Percentiles rank a stretch among this genome's conserved stretches.
Conservation (phyloP, 2,329 filamentous ascomycete species). For the Fusarium irregulare region DNA sequence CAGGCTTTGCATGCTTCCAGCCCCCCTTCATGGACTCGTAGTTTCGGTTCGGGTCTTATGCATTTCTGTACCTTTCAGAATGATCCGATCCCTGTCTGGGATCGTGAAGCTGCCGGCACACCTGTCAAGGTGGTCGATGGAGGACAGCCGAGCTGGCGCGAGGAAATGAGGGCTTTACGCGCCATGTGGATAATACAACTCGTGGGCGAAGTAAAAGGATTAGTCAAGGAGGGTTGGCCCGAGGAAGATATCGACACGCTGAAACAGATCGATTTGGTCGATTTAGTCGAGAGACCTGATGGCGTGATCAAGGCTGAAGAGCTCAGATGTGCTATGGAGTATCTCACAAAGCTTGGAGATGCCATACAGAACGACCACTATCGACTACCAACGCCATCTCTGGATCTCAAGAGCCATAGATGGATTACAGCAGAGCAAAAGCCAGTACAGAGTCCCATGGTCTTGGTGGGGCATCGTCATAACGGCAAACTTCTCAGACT, state of each 20-base stretch:
- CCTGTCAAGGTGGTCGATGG: neutral
- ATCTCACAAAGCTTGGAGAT: neutral
- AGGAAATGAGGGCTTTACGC: conserved; percentile 40
- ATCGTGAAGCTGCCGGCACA: too few relatives aligned
- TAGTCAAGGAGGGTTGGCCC: neutral
- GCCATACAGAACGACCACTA: neutral
- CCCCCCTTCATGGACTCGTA: too few relatives aligned
- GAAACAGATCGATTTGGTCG: neutral
- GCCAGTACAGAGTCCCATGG: too few relatives aligned
- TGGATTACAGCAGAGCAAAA: neutral
- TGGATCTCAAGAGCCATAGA: fast-evolving
- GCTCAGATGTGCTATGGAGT: neutral
- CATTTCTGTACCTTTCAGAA: too few relatives aligned
- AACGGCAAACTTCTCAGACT: too few relatives aligned
- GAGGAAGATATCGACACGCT: neutral
- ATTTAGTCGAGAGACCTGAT: too few relatives aligned
- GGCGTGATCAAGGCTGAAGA: neutral
- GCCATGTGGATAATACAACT: conserved; percentile 40
- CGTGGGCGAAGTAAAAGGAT: conserved; percentile 5
- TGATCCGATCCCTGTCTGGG: too few relatives aligned
- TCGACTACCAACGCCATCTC: neutral
- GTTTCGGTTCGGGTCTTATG: too few relatives aligned
- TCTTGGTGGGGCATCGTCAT: too few relatives aligned
- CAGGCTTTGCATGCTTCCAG: too few relatives aligned
- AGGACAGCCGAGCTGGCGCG: conserved; percentile 33